Evolutionary conservation across 2,329 filamentous ascomycete species (phyloP).

Genomic region (Diaporthe ilicicola): DNA sequence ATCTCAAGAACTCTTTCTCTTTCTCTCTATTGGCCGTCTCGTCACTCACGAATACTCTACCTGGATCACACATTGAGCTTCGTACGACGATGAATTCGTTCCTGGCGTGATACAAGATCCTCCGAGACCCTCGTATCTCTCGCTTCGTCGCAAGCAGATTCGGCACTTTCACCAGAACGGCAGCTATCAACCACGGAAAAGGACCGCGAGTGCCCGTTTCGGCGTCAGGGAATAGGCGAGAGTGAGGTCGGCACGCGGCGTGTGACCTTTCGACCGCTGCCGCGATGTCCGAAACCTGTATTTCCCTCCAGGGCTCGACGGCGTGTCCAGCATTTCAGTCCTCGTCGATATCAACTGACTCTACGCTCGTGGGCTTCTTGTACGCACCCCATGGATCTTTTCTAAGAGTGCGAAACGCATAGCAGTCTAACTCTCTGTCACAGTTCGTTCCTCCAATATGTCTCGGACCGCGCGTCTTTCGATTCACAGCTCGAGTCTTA

Average conservation of each 20-base stretch:
- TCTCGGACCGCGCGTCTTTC: slow-evolving; percentile 79
- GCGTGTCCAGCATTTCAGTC: slow-evolving; percentile 69
- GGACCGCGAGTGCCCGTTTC: background rate
- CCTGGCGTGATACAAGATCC: slow-evolving; percentile 30
- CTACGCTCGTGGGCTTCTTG: slow-evolving; percentile 63
- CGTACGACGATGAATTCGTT: slow-evolving; percentile 37
- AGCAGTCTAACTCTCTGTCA: slow-evolving; percentile 46
- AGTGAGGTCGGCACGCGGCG: slow-evolving; percentile 16
- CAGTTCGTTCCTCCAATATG: slow-evolving; percentile 86
- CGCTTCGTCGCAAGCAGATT: background rate
- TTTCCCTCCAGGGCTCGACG: slow-evolving; percentile 68
- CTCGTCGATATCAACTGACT: slow-evolving; percentile 68
- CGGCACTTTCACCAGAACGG: background rate
- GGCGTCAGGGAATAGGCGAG: slow-evolving; percentile 20
- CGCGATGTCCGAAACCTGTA: slow-evolving; percentile 44
- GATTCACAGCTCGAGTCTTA: slow-evolving; percentile 79
- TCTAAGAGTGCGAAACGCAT: background rate
- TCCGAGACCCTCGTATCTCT: background rate
- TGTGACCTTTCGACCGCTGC: slow-evolving; percentile 35
- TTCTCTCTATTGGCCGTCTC: background rate
- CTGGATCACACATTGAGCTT: slow-evolving; percentile 6
- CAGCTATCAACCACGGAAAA: background rate
- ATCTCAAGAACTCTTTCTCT: background rate
- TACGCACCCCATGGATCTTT: slow-evolving; percentile 47
- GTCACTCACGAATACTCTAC: background rate